phyloP scores from a whole-genome alignment of 345 rosid genomes.

The Gossypium stocksii region DNA sequence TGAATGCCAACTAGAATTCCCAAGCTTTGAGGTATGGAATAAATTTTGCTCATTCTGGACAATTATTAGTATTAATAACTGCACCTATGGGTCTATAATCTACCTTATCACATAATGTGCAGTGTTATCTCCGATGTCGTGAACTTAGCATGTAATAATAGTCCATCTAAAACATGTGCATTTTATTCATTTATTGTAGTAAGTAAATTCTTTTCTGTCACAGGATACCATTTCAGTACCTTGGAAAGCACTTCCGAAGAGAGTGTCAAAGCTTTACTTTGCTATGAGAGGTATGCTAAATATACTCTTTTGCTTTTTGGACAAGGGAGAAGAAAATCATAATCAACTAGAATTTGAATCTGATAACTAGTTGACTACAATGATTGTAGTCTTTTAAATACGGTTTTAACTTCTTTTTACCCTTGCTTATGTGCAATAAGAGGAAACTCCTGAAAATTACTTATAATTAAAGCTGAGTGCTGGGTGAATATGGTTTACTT shows the following conservation, averaged over 20 bases:
- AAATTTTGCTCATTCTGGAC: background rate
- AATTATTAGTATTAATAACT: background rate
- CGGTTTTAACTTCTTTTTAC: background rate
- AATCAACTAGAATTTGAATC: background rate
- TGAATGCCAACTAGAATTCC: slow-evolving; percentile 56
- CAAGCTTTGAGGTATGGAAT: slow-evolving; percentile 71
- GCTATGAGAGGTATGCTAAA: slow-evolving; percentile 72
- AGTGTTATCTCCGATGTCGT: background rate
- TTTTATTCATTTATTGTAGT: background rate
- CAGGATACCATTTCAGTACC: slow-evolving; percentile 83
- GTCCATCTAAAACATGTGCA: background rate
- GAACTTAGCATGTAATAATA: background rate
- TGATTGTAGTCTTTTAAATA: background rate
- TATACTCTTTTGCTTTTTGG: background rate
- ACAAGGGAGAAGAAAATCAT: background rate
- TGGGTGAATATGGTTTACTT: background rate
- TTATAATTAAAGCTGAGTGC: background rate
- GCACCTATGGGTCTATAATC: background rate
- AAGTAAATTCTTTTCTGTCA: background rate
- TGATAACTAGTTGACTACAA: background rate
- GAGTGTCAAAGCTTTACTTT: slow-evolving; percentile 70
- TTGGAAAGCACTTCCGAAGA: slow-evolving; percentile 72
- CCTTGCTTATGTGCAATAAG: background rate
- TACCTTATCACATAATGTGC: background rate
- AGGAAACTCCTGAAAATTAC: background rate